phyloP scores from a whole-genome alignment of 371 early-diverging fungal genomes.

The Mortierella sp. region DNA sequence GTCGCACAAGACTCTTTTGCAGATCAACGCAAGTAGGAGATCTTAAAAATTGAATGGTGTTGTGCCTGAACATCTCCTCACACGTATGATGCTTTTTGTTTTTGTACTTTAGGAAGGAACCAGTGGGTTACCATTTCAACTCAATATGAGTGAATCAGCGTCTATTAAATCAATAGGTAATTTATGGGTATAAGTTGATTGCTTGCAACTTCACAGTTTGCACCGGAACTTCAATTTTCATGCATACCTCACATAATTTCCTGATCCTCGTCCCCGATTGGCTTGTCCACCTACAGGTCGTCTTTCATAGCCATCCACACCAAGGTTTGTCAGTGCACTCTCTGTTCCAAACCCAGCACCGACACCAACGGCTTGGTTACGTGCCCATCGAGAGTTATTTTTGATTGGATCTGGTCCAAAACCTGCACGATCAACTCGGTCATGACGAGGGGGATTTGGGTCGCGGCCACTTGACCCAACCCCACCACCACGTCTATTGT shows the following conservation, averaged over 20 bases:
- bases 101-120: neutral
- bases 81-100: neutral
- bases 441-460: conserved; percentile 11
- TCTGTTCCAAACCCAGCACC: conserved; percentile 57
- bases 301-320: conserved; percentile 53
- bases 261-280: conserved; percentile 36
- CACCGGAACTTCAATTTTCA: neutral
- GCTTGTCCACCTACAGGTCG: conserved; percentile 45
- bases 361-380: conserved; percentile 49
- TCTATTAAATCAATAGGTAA: neutral
- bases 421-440: conserved; percentile 20
- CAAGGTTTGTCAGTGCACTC: conserved; percentile 48
- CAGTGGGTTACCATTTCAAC: neutral
- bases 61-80: conserved; percentile 1
- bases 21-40: neutral
- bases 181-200: no score
- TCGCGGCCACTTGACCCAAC: conserved; percentile 11
- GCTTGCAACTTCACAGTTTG: neutral
- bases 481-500: conserved; percentile 38
- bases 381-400: conserved; percentile 42
- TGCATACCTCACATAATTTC: conserved; percentile 32
- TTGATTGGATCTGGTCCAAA: conserved; percentile 30
- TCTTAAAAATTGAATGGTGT: neutral
- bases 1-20: neutral
- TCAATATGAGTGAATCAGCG: neutral